Percentiles rank a stretch among this genome's conserved stretches.
phyloP scores from a whole-genome alignment of 768 basidiomycete genomes.

The Auriscalpium microsporum region DNA sequence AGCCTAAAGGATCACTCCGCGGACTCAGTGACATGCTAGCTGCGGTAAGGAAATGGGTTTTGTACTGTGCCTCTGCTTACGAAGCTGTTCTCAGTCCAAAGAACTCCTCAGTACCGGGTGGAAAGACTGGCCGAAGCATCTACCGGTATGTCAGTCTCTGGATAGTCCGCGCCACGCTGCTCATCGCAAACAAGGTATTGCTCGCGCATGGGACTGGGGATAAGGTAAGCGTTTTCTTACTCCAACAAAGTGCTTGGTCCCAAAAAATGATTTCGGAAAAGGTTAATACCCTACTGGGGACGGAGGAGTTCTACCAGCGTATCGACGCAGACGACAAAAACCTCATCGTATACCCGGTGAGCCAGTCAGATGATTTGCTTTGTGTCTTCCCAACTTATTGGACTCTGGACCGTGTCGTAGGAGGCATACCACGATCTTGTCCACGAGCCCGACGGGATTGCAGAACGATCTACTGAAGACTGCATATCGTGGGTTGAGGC shows the following conservation, averaged over 20 bases:
- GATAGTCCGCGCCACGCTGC: neutral
- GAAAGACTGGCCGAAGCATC: constrained; percentile 50
- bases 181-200: constrained; percentile 35
- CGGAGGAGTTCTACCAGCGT: constrained; percentile 44
- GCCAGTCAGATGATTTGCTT: constrained; percentile 1
- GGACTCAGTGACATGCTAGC: too few species aligned
- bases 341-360: constrained; percentile 32
- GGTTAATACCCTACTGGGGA: constrained; percentile 48
- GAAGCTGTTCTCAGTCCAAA: constrained; percentile 43
- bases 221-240: constrained; percentile 27
- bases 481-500: constrained; percentile 39
- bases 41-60: neutral
- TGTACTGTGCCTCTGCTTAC: neutral
- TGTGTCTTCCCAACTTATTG: too few species aligned
- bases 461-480: constrained; percentile 48
- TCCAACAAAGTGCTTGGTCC: neutral
- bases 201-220: constrained; percentile 59
- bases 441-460: constrained; percentile 61
- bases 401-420: constrained; percentile 25
- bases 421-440: constrained; percentile 70
- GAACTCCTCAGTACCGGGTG: constrained; percentile 36
- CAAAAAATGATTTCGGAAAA: constrained; percentile 17
- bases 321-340: constrained; percentile 47
- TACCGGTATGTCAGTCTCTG: constrained; percentile 41
- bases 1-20: too few species aligned